phyloP scores from a whole-genome alignment of 2,329 filamentous ascomycete species.

The Cadophora sp. region DNA sequence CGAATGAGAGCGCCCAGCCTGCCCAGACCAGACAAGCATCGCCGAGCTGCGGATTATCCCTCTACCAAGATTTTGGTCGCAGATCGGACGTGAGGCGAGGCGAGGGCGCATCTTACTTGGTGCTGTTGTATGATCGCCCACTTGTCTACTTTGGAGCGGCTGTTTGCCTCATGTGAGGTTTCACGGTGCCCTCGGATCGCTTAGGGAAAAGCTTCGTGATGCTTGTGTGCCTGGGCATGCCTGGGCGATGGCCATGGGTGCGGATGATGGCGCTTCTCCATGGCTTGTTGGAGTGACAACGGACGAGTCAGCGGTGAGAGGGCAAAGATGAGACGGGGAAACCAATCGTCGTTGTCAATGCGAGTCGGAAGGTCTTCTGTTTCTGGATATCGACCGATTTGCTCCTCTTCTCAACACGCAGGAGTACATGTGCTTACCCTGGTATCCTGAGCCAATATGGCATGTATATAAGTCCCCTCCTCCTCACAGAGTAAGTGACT shows the following conservation, averaged over 20 bases:
- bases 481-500: slow-evolving; percentile 13
- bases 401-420: neutral
- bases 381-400: neutral
- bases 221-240: neutral
- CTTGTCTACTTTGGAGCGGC: neutral
- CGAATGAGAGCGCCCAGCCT: slow-evolving; percentile 15
- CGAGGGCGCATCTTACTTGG: slow-evolving; percentile 11
- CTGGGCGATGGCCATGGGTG: neutral
- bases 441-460: neutral
- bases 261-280: neutral
- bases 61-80: slow-evolving; percentile 22
- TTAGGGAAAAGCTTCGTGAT: slow-evolving; percentile 16
- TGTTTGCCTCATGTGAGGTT: slow-evolving; percentile 5
- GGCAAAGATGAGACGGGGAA: slow-evolving; percentile 35
- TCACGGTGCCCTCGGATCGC: slow-evolving; percentile 10
- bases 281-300: neutral
- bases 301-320: slow-evolving; percentile 14
- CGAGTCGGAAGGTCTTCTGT: slow-evolving; percentile 2
- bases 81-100: neutral
- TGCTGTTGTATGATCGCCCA: slow-evolving; percentile 22
- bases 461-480: slow-evolving; percentile 23
- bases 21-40: slow-evolving; percentile 12
- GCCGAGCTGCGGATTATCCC: neutral
- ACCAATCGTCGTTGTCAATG: slow-evolving; percentile 36
- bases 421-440: neutral